Evolutionary conservation across 2,329 filamentous ascomycete species (phyloP).

Genomic region (Talaromyces amestolkiae): DNA sequence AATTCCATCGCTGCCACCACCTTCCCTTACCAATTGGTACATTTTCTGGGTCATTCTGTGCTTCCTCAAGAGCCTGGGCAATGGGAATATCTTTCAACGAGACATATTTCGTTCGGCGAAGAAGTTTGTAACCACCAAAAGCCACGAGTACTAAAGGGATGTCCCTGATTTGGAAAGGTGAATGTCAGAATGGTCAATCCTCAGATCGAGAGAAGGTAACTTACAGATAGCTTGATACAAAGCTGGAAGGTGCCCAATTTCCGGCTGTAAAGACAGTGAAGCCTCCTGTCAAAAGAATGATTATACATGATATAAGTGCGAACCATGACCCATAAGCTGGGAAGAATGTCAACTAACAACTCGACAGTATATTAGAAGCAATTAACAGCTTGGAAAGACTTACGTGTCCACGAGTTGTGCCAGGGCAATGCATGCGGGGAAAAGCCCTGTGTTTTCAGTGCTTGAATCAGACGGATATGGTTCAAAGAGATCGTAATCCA

Average conservation of each 20-base stretch:
- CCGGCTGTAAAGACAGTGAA: slow-evolving; percentile 62
- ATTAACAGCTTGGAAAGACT: background rate
- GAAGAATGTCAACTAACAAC: slow-evolving; percentile 19
- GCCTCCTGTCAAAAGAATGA: slow-evolving; percentile 68
- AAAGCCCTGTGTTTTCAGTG: slow-evolving; percentile 57
- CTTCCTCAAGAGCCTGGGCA: slow-evolving; percentile 51
- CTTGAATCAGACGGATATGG: slow-evolving; percentile 57
- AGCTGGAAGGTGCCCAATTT: slow-evolving; percentile 57
- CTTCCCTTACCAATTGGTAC: slow-evolving; percentile 26
- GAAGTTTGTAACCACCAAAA: slow-evolving; percentile 64
- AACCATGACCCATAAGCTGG: slow-evolving; percentile 60
- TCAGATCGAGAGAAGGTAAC: slow-evolving; percentile 30
- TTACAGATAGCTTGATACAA: slow-evolving; percentile 64
- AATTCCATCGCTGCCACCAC: slow-evolving; percentile 32
- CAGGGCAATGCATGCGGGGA: slow-evolving; percentile 54
- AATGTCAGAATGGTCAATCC: background rate
- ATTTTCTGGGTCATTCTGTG: slow-evolving; percentile 37
- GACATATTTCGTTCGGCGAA: slow-evolving; percentile 60
- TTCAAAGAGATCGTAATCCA: slow-evolving; percentile 63
- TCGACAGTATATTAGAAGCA: slow-evolving; percentile 40
- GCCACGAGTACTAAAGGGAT: slow-evolving; percentile 59
- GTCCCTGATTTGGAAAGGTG: slow-evolving; percentile 43
- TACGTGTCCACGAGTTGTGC: slow-evolving; percentile 59
- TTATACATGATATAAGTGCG: slow-evolving; percentile 58
- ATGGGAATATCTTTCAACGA: slow-evolving; percentile 54